phyloP scores from a whole-genome alignment of 495 filamentous ascomycete species.

The Cairneyella variabilis region DNA sequence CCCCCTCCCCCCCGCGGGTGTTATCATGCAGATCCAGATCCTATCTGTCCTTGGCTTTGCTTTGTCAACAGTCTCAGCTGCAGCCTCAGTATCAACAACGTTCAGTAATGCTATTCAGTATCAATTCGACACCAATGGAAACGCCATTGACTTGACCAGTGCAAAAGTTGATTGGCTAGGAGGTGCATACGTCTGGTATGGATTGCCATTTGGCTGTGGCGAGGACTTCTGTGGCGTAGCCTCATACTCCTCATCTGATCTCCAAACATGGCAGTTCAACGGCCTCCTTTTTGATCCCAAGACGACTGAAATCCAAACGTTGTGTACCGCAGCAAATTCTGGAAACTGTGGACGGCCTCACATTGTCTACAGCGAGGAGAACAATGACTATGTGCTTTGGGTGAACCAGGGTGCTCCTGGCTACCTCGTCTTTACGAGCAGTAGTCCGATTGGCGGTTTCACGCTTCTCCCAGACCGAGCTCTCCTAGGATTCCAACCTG shows the following conservation, averaged over 20 bases:
- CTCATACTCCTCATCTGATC: slow-evolving; percentile 13
- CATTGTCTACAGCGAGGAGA: slow-evolving; percentile 13
- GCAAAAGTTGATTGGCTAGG: slow-evolving; percentile 15
- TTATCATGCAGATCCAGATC: too few relatives aligned
- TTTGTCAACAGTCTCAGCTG: neutral
- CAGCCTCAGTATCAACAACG: slow-evolving; percentile 11
- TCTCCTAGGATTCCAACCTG: slow-evolving; percentile 13
- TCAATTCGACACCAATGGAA: slow-evolving; percentile 20
- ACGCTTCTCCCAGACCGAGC: slow-evolving; percentile 3
- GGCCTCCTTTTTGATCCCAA: slow-evolving; percentile 16
- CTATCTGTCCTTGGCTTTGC: neutral
- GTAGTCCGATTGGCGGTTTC: slow-evolving; percentile 10
- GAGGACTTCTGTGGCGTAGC: slow-evolving; percentile 9
- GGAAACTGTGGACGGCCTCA: slow-evolving; percentile 15
- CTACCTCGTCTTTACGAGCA: slow-evolving; percentile 12
- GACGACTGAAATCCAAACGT: slow-evolving; percentile 4
- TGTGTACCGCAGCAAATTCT: neutral
- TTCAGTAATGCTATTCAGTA: slow-evolving; percentile 15
- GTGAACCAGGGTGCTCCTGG: slow-evolving; percentile 14
- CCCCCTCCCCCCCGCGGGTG: too few relatives aligned
- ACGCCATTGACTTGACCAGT: slow-evolving; percentile 17
- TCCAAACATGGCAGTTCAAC: slow-evolving; percentile 17
- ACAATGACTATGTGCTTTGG: slow-evolving; percentile 15
- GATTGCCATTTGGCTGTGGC: slow-evolving; percentile 9
- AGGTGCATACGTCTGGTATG: slow-evolving; percentile 21